Evolutionary conservation across 2,329 filamentous ascomycete species (phyloP), one percentile per base, ranked within the genome.

Genomic region (Sporothrix inflata): DNA sequence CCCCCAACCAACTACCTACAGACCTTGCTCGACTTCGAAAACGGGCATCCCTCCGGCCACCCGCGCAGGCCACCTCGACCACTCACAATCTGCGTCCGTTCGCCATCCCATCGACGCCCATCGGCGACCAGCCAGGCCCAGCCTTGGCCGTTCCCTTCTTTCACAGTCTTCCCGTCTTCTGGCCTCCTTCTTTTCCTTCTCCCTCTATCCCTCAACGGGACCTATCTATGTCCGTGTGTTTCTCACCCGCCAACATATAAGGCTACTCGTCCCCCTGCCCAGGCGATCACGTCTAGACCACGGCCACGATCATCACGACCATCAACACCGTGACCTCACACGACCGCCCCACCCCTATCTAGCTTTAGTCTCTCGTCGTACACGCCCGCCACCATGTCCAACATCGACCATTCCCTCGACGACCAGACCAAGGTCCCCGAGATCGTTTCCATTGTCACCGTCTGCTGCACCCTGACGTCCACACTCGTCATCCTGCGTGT

Each of bases 371-470:
- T n/a, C n/a, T n/a, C n/a, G n/a, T n/a, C n/a, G n/a, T n/a, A n/a
- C n/a, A n/a, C n/a, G n/a, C n/a, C n/a, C n/a, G 19, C 19, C 30
- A 60, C 7, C 21, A 67, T 67, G 63, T 67, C 63, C 45, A 24
- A 53, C 47, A 40, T 68, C 27, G 34, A 68, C 65, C 65, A 68
- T 30, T 19, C 42, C 53, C 74, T 75, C 42, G 76, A 78, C 38
- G 74, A 68, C 57, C 66, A 78, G 60, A 73, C 75, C 3, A 74
- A 76, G 34, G 69, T 73, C 21, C 38, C 69, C 14, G 77, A 76
- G 34, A 75, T 78, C 21, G 68, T 75, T 30, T 65, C 74, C 19
- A 75, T 79, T 38, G 47, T 78, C 30, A 63, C 74, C n/a, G 73
- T 77, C 34, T 75, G 74, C 67, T 74, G 73, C 34, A 71, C 72